phyloP scores from a whole-genome alignment of 371 early-diverging fungal species.

The Gilbertella persicaria region DNA sequence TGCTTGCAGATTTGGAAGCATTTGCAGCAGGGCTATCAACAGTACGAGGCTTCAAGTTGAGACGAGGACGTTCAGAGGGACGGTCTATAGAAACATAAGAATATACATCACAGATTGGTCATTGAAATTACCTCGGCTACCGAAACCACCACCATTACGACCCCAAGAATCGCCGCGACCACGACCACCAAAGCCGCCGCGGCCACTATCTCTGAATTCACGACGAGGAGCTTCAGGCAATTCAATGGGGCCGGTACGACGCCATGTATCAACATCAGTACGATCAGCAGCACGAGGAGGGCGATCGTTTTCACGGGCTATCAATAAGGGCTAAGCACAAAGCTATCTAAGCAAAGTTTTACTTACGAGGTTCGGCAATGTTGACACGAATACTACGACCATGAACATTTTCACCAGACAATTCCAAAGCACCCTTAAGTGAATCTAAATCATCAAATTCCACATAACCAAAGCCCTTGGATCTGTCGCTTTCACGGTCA shows the following conservation, averaged over 20 bases:
- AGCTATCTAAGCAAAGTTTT: no score
- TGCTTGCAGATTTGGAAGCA: slow-evolving; percentile 12
- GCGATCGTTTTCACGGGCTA: slow-evolving; percentile 41
- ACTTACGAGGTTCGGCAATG: slow-evolving; percentile 86
- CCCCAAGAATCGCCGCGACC: slow-evolving; percentile 54
- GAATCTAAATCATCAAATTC: slow-evolving; percentile 88
- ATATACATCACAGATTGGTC: not conserved
- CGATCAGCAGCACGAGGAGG: slow-evolving; percentile 42
- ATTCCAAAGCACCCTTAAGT: slow-evolving; percentile 76
- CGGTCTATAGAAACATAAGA: slow-evolving; percentile 10
- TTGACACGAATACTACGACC: slow-evolving; percentile 81
- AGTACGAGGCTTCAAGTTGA: slow-evolving; percentile 74
- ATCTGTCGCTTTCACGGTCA: slow-evolving; percentile 70
- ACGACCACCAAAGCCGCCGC: slow-evolving; percentile 51
- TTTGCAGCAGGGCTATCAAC: slow-evolving; percentile 34
- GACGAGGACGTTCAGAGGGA: slow-evolving; percentile 52
- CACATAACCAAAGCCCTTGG: slow-evolving; percentile 93
- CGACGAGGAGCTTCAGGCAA: slow-evolving; percentile 44
- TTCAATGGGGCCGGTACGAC: slow-evolving; percentile 49
- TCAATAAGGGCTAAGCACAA: slow-evolving; percentile 2
- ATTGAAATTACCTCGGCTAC: slow-evolving; percentile 12
- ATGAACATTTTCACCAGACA: slow-evolving; percentile 62
- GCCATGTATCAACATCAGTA: slow-evolving; percentile 57
- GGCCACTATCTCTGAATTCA: slow-evolving; percentile 41
- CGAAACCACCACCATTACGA: slow-evolving; percentile 43